Conservation (phyloP, 305 asterid genomes). For the Fraxinus xanthoxyloides region DNA sequence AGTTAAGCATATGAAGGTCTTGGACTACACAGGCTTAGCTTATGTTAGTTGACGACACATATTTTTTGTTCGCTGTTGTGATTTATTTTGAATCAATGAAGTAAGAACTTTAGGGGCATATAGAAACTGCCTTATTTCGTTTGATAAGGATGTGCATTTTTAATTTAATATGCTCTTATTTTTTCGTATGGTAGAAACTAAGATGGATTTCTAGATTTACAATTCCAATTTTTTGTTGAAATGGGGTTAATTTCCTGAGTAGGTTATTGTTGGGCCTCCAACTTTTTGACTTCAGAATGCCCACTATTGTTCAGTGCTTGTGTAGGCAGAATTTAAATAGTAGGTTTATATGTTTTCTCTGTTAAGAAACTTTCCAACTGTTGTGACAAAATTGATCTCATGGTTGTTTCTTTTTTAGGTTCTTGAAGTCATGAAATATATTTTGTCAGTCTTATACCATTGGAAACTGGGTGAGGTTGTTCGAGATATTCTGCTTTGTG, state of each 20-base stretch:
- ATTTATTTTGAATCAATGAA: neutral
- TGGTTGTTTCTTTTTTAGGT: slow-evolving; percentile 45
- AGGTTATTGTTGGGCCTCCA: neutral
- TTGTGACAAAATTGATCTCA: neutral
- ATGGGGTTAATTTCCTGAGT: neutral
- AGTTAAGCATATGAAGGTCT: neutral
- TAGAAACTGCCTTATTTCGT: neutral
- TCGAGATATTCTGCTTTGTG: slow-evolving; percentile 64
- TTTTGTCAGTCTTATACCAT: slow-evolving; percentile 44
- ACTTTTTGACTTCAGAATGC: neutral
- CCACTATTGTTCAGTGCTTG: neutral
- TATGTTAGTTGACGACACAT: neutral
- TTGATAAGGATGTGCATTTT: neutral
- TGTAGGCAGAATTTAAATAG: neutral
- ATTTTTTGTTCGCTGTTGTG: neutral
- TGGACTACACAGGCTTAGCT: neutral
- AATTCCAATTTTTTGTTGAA: neutral
- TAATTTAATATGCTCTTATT: neutral
- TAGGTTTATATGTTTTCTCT: neutral
- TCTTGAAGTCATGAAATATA: slow-evolving; percentile 79
- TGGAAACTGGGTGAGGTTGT: slow-evolving; percentile 60
- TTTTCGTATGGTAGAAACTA: neutral
- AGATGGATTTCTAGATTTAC: neutral
- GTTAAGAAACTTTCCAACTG: neutral
- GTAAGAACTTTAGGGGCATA: neutral